Conservation (phyloP, 73 alveolate genomes). For the Effrenium voratum region DNA sequence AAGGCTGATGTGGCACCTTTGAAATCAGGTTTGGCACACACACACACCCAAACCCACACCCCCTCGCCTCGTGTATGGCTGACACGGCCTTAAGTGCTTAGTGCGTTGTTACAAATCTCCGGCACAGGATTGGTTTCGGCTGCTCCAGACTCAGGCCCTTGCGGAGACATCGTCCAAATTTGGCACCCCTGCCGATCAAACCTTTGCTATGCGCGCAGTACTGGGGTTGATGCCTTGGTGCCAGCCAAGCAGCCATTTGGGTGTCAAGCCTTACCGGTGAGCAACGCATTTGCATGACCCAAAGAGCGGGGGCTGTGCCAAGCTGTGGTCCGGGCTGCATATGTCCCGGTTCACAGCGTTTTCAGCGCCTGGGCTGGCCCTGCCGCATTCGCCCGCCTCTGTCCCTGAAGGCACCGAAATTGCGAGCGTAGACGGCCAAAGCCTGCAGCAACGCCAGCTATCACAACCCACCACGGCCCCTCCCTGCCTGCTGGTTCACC, state of each 20-base stretch:
- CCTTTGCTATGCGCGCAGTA: neutral
- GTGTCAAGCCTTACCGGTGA: conserved; percentile 62
- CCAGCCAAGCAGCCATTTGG: conserved; percentile 44
- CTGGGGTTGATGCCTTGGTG: neutral
- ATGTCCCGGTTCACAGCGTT: conserved; percentile 65
- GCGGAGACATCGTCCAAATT: conserved; percentile 90
- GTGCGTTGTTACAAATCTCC: neutral
- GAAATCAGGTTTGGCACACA: no score
- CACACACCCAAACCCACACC: no score
- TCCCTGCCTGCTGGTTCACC: conserved; percentile 66
- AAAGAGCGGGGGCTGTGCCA: neutral
- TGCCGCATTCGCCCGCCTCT: no score
- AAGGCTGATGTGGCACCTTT: no score
- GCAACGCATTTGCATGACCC: neutral
- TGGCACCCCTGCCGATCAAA: conserved; percentile 73
- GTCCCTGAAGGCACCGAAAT: conserved; percentile 42
- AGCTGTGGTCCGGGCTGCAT: conserved; percentile 40
- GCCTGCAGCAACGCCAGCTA: neutral
- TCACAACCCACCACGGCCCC: neutral
- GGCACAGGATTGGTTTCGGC: neutral
- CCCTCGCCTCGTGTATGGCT: conserved; percentile 66
- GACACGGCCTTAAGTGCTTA: conserved; percentile 41
- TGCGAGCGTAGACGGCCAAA: conserved; percentile 45
- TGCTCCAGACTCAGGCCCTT: neutral
- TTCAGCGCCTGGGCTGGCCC: conserved; percentile 5